Evolutionary conservation across 176 grass and related monocot species (phyloP), one percentile per base, ranked within the genome.

Genomic region (Triticum timopheevii): DNA sequence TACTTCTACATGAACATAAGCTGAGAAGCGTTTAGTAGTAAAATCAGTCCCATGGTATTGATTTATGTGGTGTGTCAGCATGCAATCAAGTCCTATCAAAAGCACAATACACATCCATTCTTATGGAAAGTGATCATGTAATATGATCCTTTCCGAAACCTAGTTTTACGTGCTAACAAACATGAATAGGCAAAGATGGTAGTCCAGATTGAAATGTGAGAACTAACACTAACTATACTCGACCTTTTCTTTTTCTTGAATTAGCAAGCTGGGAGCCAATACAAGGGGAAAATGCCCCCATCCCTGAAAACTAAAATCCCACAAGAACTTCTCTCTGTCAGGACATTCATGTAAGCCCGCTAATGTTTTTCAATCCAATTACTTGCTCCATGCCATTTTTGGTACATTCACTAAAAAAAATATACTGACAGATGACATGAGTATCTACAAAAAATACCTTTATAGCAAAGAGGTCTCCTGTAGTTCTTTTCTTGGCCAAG

Each of bases 401-500:
- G 61, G 8, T 49, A 36, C 23, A 69, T 69, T 35, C 72, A 75
- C 16, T 54, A 54, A 50, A 45, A 75, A 75, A 50, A 10, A 33
- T 24, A 69, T 52, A 69, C 80, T 82, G 45, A 31, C 39, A 49
- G 19, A 50, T 22, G 28, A 12, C 47, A 77, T 34, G 45, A 56
- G 47, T 77, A 66, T 73, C 42, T 77, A 25, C 82, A 70, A 76
- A 25, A 36, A 63, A 81, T 89, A 99, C 97, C 94, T 99, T 99
- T 88, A 99, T 99, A 78, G 97, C 97, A 93, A 99, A 99, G 35
- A 94, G 94, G 75, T 99, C 97, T 75, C 97, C 97, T 31, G 97
- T 99, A 63, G 97, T 99, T 90, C 92, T 92, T 93, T 99, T 99
- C 87, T 99, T 99, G 79, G 97, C 94, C 80, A 99, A 86, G 87